Evolutionary conservation across 768 basidiomycete genomes (phyloP).

Genomic region (Calocybe gangraenosa): DNA sequence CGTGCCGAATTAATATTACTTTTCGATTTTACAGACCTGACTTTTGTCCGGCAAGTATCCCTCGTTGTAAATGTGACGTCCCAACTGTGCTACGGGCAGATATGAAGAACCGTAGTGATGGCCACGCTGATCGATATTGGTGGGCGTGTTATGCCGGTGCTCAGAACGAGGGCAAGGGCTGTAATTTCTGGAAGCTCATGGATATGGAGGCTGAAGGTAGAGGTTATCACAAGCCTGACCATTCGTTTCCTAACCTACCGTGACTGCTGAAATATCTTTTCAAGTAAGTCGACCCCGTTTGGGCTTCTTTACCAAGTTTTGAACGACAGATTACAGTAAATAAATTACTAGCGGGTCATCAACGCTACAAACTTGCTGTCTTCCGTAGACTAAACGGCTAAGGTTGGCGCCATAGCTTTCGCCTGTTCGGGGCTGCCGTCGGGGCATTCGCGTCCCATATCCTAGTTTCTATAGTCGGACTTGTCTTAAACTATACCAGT

Average conservation of each 20-base stretch:
- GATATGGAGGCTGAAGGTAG: slow-evolving; percentile 66
- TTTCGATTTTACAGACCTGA: slow-evolving; percentile 87
- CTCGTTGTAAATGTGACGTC: slow-evolving; percentile 68
- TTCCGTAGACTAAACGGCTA: no score
- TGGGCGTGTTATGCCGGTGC: slow-evolving; percentile 80
- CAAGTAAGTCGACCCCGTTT: no score
- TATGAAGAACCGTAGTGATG: slow-evolving; percentile 68
- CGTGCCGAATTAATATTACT: slow-evolving; percentile 78
- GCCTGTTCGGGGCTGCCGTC: no score
- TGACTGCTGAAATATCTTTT: no score
- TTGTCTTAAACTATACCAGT: no score
- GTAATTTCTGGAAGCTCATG: slow-evolving; percentile 70
- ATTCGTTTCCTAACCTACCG: not conserved
- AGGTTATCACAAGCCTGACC: slow-evolving; percentile 35
- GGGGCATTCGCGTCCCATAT: no score
- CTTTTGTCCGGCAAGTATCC: slow-evolving; percentile 61
- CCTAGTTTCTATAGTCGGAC: no score
- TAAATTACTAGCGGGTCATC: no score
- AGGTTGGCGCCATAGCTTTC: no score
- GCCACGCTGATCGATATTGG: slow-evolving; percentile 62
- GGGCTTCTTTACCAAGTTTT: no score
- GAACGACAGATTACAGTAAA: no score
- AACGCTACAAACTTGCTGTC: no score
- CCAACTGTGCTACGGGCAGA: slow-evolving; percentile 71
- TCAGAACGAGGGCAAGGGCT: slow-evolving; percentile 82